Evolutionary conservation across 2,329 filamentous ascomycete genomes (phyloP).

Genomic region (Diaporthe caulivora): DNA sequence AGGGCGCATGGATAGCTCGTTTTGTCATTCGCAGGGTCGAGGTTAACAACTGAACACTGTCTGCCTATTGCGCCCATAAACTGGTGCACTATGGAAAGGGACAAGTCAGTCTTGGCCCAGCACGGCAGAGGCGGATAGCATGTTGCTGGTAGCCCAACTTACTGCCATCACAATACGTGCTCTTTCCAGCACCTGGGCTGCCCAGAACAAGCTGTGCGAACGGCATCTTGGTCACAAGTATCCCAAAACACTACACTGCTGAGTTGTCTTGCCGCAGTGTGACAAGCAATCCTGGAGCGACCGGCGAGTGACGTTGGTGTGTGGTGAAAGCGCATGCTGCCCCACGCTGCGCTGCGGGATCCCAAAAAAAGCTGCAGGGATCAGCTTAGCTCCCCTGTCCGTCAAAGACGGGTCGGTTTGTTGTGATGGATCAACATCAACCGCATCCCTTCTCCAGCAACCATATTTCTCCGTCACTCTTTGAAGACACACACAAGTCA

Average conservation of each 20-base stretch:
- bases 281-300: background rate
- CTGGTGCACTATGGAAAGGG: conserved; percentile 78
- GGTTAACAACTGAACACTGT: conserved; percentile 94
- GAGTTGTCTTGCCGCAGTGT: conserved; percentile 9
- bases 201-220: conserved; percentile 87
- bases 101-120: conserved; percentile 22
- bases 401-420: background rate
- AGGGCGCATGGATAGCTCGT: conserved; percentile 90
- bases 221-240: conserved; percentile 58
- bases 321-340: conserved; percentile 20
- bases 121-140: conserved; percentile 27
- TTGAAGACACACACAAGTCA: background rate
- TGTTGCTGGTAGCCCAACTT: conserved; percentile 46
- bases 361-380: conserved; percentile 35
- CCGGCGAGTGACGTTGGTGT: conserved; percentile 24
- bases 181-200: conserved; percentile 96
- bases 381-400: conserved; percentile 37
- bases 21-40: conserved; percentile 96
- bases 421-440: background rate
- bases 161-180: conserved; percentile 97
- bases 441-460: background rate
- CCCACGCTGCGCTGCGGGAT: conserved; percentile 26
- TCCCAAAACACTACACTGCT: background rate
- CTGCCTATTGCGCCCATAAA: conserved; percentile 96
- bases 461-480: background rate